Evolutionary conservation across 164 flowering plant genomes (phyloP).

Genomic region (Vitis rotundifolia): DNA sequence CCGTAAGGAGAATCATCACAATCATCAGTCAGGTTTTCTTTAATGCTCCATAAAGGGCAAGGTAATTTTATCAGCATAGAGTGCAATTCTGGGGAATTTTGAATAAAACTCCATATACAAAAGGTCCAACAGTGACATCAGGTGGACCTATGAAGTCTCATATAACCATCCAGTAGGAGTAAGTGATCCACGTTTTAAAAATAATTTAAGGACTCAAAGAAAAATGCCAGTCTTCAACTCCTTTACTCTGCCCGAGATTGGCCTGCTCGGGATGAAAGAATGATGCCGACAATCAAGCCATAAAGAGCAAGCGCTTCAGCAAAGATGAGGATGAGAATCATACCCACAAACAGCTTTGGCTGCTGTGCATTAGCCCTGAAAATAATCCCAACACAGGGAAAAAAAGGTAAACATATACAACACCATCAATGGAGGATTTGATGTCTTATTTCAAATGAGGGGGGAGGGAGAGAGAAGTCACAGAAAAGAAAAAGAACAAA

Average conservation of each 20-base stretch:
- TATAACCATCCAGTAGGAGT: background rate
- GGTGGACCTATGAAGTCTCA: background rate
- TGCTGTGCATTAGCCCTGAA: conserved; percentile 67
- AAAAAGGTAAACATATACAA: background rate
- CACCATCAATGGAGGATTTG: background rate
- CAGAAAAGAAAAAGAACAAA: background rate
- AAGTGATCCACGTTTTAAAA: background rate
- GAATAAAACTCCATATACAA: conserved; percentile 1
- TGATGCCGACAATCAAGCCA: conserved; percentile 41
- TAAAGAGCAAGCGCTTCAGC: conserved; percentile 48
- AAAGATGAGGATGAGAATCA: conserved; percentile 36
- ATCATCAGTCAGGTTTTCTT: too few relatives aligned
- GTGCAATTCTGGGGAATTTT: too few relatives aligned
- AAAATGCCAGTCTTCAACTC: background rate
- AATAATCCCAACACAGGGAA: background rate
- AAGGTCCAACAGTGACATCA: conserved; percentile 1
- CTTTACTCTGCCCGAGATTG: conserved; percentile 57
- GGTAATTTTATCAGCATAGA: too few relatives aligned
- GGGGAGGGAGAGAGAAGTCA: background rate
- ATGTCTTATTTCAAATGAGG: background rate
- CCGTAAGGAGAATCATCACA: too few relatives aligned
- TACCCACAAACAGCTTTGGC: conserved; percentile 55
- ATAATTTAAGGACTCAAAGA: background rate
- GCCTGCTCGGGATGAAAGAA: conserved; percentile 64
- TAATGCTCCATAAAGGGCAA: too few relatives aligned